Percentiles rank a stretch among this genome's conserved stretches.
phyloP scores from a whole-genome alignment of 116 monocot genomes.

The Trichopus zeylanicus region DNA sequence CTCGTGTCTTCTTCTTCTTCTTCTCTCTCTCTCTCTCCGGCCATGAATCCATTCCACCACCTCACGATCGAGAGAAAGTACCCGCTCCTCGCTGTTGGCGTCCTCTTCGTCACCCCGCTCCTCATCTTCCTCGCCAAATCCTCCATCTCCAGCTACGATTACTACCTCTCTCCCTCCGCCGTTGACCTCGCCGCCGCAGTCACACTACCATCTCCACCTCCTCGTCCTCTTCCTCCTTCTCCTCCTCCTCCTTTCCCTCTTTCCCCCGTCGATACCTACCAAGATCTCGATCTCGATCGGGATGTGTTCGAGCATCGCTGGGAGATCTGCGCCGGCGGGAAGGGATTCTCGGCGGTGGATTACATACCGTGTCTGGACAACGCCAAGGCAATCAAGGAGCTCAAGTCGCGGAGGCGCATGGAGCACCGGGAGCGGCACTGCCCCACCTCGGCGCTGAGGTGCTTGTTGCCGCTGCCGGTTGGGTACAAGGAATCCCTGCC shows the following conservation, averaged over 20 bases:
- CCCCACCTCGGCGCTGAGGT: conserved; percentile 46
- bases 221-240: background rate
- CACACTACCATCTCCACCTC: too few species aligned
- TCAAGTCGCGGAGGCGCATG: conserved; percentile 72
- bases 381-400: conserved; percentile 69
- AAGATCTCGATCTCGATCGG: background rate
- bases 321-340: conserved; percentile 49
- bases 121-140: conserved; percentile 17
- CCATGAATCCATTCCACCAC: conserved; percentile 19
- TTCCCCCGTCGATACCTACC: background rate
- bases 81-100: conserved; percentile 28
- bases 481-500: conserved; percentile 56
- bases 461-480: conserved; percentile 57
- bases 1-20: background rate
- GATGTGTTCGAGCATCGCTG: conserved; percentile 21
- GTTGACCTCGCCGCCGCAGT: background rate
- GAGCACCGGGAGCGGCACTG: conserved; percentile 90
- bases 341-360: conserved; percentile 37
- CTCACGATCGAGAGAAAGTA: conserved; percentile 18
- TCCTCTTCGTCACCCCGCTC: conserved; percentile 32
- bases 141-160: conserved; percentile 16
- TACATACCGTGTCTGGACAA: conserved; percentile 92
- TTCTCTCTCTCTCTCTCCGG: background rate
- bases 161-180: conserved; percentile 4
- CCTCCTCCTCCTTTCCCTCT: background rate